Percentiles rank a stretch among this genome's conserved stretches.
Evolutionary conservation across 1,139 yeast genomes (phyloP).

Genomic region (Debaryomyces coudertii): DNA sequence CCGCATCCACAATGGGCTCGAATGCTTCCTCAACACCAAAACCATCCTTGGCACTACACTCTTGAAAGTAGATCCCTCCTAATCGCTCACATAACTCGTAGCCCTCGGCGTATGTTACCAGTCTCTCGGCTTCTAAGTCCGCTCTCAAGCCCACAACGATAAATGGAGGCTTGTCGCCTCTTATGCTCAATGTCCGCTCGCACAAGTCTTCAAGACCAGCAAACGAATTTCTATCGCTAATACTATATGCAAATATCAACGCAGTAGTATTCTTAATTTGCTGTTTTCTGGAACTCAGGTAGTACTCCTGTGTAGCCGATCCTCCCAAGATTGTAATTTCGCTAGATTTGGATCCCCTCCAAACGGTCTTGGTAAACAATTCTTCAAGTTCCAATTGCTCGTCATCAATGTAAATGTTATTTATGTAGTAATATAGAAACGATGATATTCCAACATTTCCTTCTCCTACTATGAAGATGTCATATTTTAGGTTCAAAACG

Average conservation of each 20-base stretch:
- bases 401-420: constrained; percentile 24
- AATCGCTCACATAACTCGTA: constrained; percentile 27
- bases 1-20: constrained; percentile 26
- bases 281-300: constrained; percentile 28
- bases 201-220: constrained; percentile 31
- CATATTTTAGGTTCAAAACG: constrained; percentile 28
- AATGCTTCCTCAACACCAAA: constrained; percentile 32
- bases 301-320: constrained; percentile 27
- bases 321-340: constrained; percentile 37
- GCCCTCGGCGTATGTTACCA: constrained; percentile 35
- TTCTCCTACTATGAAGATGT: constrained; percentile 38
- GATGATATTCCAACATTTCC: constrained; percentile 36
- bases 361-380: constrained; percentile 32
- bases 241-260: constrained; percentile 36
- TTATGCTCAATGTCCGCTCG: constrained; percentile 24
- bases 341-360: constrained; percentile 14
- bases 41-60: constrained; percentile 32
- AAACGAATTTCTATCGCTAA: constrained; percentile 32
- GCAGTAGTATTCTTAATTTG: constrained; percentile 36
- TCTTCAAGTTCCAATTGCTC: constrained; percentile 33
- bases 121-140: constrained; percentile 31
- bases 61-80: constrained; percentile 33
- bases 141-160: constrained; percentile 38
- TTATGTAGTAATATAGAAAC: constrained; percentile 29
- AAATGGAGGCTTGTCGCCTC: constrained; percentile 31